Percentiles rank a stretch among this genome's conserved stretches.
Conservation (phyloP, 306 rosid species). For the Begonia peltatifolia region DNA sequence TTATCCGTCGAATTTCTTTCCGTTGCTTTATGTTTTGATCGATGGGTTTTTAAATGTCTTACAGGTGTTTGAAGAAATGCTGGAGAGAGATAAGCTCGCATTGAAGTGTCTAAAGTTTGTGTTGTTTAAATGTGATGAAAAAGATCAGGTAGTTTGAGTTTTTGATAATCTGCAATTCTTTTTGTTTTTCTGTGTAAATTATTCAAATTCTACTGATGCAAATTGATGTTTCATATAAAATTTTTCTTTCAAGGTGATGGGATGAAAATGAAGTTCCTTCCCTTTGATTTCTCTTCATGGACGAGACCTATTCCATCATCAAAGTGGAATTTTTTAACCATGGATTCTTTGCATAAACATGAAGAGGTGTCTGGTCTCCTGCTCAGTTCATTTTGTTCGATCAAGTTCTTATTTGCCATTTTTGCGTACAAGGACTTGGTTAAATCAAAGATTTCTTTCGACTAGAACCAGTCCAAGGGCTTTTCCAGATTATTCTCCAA, state of each 20-base stretch:
- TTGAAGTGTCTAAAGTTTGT: no score
- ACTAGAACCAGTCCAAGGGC: conserved; percentile 38
- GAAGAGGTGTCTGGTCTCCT: conserved; percentile 34
- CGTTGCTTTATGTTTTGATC: no score
- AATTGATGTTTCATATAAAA: no score
- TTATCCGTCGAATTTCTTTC: no score
- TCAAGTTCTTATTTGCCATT: conserved; percentile 12
- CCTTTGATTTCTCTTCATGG: conserved; percentile 11
- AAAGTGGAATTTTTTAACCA: conserved; percentile 13
- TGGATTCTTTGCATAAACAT: conserved; percentile 35
- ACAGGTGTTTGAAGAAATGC: no score
- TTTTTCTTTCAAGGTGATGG: conserved; percentile 18
- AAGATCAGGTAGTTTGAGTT: no score
- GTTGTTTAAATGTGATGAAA: no score
- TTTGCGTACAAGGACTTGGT: conserved; percentile 9
- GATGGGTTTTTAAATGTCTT: no score
- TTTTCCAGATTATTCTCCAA: conserved; percentile 76
- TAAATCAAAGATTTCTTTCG: conserved; percentile 13
- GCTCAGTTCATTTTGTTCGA: conserved; percentile 12
- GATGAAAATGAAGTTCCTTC: conserved; percentile 15
- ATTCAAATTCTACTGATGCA: no score
- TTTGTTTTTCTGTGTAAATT: no score
- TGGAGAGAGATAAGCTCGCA: no score
- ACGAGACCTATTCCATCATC: conserved; percentile 2
- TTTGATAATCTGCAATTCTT: no score